A percentile compares a stretch with the other conserved stretches of the same genome.
These are phyloP conservation scores for Aspergillus diversus DNA, from an alignment of 495 filamentous ascomycete genomes.

Conservation along the genomic window DNA sequence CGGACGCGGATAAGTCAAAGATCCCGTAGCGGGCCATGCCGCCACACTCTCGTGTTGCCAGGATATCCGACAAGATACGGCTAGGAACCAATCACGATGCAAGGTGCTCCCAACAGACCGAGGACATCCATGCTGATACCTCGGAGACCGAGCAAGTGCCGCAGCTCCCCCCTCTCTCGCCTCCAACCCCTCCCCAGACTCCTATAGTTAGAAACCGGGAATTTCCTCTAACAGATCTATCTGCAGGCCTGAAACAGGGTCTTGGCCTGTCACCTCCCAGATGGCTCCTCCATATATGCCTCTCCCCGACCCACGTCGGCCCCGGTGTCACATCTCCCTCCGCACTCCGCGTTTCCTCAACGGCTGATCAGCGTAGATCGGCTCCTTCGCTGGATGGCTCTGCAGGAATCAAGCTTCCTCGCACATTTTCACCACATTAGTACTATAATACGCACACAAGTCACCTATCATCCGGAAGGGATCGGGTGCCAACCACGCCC, in stretches of 20 bases:
- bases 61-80: background rate
- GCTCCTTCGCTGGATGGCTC: background rate
- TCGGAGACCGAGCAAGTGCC: background rate
- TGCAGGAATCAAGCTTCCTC: background rate
- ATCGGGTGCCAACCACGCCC: background rate
- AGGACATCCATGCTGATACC: background rate
- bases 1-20: background rate
- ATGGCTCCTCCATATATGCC: background rate
- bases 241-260: background rate
- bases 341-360: background rate
- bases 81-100: background rate
- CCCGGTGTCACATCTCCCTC: background rate
- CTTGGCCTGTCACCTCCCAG: background rate
- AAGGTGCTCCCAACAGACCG: background rate
- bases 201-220: no score
- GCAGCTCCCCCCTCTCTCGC: background rate
- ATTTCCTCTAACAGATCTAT: background rate
- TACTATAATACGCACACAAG: background rate
- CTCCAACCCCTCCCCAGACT: background rate
- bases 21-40: background rate
- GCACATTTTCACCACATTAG: background rate
- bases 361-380: background rate
- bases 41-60: background rate
- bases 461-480: background rate
- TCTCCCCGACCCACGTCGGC: background rate